A percentile compares a stretch with the other conserved stretches of the same genome.
Evolutionary conservation across 306 rosid genomes (phyloP).

Genomic region (Cucurbita maxima): DNA sequence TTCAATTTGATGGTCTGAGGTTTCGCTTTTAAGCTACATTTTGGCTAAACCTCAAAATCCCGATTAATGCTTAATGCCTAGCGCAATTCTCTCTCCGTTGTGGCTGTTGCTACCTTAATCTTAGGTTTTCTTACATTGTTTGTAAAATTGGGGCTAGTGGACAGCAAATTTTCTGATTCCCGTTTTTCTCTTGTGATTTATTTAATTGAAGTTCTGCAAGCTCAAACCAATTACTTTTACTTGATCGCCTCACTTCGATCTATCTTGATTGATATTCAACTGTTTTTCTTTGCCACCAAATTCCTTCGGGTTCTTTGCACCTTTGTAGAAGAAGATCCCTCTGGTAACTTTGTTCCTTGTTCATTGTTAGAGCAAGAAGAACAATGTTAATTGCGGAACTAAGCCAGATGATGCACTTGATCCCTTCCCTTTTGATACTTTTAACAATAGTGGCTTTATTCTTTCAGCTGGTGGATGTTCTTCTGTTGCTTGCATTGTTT

Average conservation of each 20-base stretch:
- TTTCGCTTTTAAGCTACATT: not conserved
- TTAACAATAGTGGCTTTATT: not conserved
- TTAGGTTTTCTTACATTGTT: not conserved
- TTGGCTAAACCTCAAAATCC: not conserved
- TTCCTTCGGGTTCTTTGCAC: not conserved
- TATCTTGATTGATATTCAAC: not conserved
- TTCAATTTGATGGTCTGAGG: not conserved
- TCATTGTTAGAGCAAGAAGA: not conserved
- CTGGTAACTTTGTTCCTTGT: not conserved
- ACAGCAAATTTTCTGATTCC: not conserved
- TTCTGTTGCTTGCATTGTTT: slow-evolving; percentile 49
- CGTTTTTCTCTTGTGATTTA: not conserved
- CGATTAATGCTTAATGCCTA: not conserved
- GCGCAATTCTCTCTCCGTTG: not conserved
- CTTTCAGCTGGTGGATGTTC: slow-evolving; percentile 44
- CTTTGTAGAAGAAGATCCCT: not conserved
- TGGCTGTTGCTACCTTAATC: not conserved
- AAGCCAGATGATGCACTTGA: not conserved
- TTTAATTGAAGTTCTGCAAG: too few relatives aligned
- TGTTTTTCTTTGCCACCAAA: not conserved
- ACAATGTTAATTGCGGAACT: not conserved
- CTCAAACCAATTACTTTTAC: not conserved
- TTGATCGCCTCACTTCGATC: not conserved
- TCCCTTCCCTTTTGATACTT: not conserved
- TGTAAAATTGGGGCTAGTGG: too few relatives aligned